These are phyloP conservation scores for Xylaria multiplex DNA, from an alignment of 2,329 filamentous ascomycete genomes.

Conservation along the genomic window DNA sequence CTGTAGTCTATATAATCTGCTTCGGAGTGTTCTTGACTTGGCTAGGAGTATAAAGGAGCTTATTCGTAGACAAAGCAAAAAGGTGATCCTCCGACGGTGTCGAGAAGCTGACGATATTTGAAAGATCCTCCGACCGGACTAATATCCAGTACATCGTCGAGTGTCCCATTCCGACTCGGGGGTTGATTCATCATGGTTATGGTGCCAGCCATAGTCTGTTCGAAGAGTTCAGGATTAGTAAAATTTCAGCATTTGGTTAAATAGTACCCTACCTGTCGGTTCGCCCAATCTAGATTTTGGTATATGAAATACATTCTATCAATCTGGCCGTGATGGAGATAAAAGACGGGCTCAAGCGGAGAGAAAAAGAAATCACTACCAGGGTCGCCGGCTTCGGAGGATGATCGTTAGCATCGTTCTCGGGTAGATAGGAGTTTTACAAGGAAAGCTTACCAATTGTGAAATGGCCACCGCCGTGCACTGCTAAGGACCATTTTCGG, in stretches of 20 bases:
- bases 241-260: background rate
- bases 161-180: conserved; percentile 54
- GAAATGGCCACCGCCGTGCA: conserved; percentile 52
- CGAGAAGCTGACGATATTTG: conserved; percentile 51
- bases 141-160: conserved; percentile 52
- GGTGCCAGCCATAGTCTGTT: conserved; percentile 52
- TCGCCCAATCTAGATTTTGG: conserved; percentile 57
- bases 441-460: conserved; percentile 45
- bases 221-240: conserved; percentile 31
- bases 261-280: conserved; percentile 47
- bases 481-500: conserved; percentile 43
- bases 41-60: background rate
- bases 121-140: conserved; percentile 41
- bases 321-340: conserved; percentile 58
- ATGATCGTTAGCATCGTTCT: conserved; percentile 11
- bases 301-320: conserved; percentile 61
- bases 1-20: background rate
- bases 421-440: background rate
- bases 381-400: conserved; percentile 54
- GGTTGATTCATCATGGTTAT: conserved; percentile 56
- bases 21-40: background rate
- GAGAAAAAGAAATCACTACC: conserved; percentile 57
- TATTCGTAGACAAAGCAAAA: conserved; percentile 59
- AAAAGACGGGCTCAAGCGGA: conserved; percentile 58
- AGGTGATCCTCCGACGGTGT: conserved; percentile 53